Evolutionary conservation across 2,329 filamentous ascomycete species (phyloP), one percentile per base, ranked within the genome.

Genomic region (Fusarium musae): DNA sequence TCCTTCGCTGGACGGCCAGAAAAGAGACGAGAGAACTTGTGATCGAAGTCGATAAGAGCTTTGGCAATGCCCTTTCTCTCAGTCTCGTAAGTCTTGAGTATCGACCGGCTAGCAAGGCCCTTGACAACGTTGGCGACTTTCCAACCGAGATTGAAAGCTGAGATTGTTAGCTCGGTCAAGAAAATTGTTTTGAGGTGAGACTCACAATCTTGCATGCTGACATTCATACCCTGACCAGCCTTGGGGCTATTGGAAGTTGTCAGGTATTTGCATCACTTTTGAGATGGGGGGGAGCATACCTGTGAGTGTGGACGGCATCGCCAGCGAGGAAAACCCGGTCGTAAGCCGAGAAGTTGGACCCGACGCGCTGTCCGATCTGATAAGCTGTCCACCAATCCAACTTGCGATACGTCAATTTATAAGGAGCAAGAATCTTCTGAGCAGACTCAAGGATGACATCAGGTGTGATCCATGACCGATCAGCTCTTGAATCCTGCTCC

Each of bases 211-310:
- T 92, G 91, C 88, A 93, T 92, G 36, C 85, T 88, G 5, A 92
- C 88, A 73, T 93, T 93, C 91, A 93, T 93, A 17, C 92, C 91
- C 77, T 93, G 91, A 4, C 90, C 90, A 1, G 89, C 90, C 76
- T 92, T 92, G 26, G 90, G 90, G 7, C 60, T 63, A 13, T 42
- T 43, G 23, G 10, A 15, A 6, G 15, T 19, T 39, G 16, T 58
- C 21, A 44, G 23, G 5, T 2, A 4, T 16, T 28, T 21, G 15
- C 4, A 4, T 5, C 12, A 34, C 1, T 2, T 10, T 23, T 4
- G 21, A 10, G n/a, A 26, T 17, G 0, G 4, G 26, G 26, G 19
- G 11, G 16, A 6, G 17, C 50, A 5, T n/a, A 58, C 61, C 70
- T 75, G 70, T 87, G 85, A 2, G 86, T 88, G 73, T 87, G 85